Evolutionary conservation across 2,329 filamentous ascomycete genomes (phyloP).

Genomic region (Colletotrichum abscissum): DNA sequence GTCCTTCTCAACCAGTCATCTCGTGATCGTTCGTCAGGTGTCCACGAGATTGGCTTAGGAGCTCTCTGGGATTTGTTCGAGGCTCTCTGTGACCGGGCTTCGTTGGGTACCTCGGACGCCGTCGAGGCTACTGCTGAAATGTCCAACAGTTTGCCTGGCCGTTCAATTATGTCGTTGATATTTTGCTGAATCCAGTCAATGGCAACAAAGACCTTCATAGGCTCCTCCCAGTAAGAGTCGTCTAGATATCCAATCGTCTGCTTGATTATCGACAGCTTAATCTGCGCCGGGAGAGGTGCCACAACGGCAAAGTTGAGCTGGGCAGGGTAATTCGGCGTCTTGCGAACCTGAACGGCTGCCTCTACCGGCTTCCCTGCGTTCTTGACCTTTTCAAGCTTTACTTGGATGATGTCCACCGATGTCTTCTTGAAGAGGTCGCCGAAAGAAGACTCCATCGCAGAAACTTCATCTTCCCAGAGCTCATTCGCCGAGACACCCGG

Average conservation of each 20-base stretch:
- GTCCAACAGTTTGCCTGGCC: constrained; percentile 85
- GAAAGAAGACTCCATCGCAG: constrained; percentile 86
- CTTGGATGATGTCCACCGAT: constrained; percentile 74
- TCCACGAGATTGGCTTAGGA: constrained; percentile 73
- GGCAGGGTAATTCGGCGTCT: constrained; percentile 78
- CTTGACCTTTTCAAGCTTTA: constrained; percentile 70
- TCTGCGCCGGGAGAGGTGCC: constrained; percentile 85
- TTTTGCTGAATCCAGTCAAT: constrained; percentile 93
- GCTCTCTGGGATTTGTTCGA: constrained; percentile 52
- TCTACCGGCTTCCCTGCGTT: constrained; percentile 65
- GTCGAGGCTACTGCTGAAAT: constrained; percentile 83
- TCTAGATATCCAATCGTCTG: constrained; percentile 79
- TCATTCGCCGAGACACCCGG: constrained; percentile 60
- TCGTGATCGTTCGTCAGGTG: constrained; percentile 67
- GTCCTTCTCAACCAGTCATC: constrained; percentile 79
- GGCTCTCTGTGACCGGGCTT: constrained; percentile 40
- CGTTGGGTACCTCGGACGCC: constrained; percentile 61
- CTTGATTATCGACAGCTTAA: constrained; percentile 88
- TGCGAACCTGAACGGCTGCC: constrained; percentile 74
- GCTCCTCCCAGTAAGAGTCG: constrained; percentile 80
- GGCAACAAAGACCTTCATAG: constrained; percentile 89
- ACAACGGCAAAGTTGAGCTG: constrained; percentile 76
- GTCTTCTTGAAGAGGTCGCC: constrained; percentile 75
- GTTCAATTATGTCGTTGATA: constrained; percentile 83
- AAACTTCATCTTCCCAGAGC: constrained; percentile 87